Percentiles rank a stretch among this genome's conserved stretches.
phyloP scores from a whole-genome alignment of 1,284 basidiomycete genomes.

The Cerioporus squamosus region DNA sequence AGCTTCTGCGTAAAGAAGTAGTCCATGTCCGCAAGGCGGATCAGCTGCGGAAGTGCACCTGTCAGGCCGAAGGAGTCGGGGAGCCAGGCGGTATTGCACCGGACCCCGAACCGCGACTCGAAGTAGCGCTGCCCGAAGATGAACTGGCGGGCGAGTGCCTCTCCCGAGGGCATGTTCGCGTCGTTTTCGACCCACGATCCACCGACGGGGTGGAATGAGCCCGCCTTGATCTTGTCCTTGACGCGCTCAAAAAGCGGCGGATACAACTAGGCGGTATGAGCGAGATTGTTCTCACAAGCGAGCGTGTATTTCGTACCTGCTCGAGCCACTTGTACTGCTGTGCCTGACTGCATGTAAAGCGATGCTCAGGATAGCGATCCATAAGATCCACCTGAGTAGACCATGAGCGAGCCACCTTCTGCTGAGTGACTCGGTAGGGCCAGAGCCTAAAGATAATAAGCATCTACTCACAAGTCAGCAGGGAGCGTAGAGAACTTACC shows the following conservation, averaged over 20 bases:
- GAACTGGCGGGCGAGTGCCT: constrained; percentile 89
- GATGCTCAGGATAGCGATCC: constrained; percentile 94
- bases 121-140: constrained; percentile 93
- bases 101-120: constrained; percentile 81
- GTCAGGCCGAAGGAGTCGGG: constrained; percentile 93
- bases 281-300: not conserved
- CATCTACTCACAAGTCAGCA: not conserved
- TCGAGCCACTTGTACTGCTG: constrained; percentile 99
- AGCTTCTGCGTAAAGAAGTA: constrained; percentile 99
- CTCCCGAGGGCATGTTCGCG: constrained; percentile 91
- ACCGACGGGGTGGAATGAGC: constrained; percentile 85
- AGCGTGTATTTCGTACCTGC: constrained; percentile 44
- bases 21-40: constrained; percentile 85
- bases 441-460: constrained; percentile 46
- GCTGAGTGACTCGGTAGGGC: constrained; percentile 94
- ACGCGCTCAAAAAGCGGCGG: constrained; percentile 86
- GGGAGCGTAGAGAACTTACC: constrained; percentile 38
- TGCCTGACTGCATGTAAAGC: constrained; percentile 91
- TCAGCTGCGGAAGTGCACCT: constrained; percentile 89
- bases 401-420: constrained; percentile 96
- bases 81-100: constrained; percentile 85
- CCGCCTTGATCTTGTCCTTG: constrained; percentile 75
- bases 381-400: constrained; percentile 94
- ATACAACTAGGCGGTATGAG: constrained; percentile 61
- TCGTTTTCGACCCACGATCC: constrained; percentile 93